Evolutionary conservation across 768 basidiomycete species (phyloP), one percentile per base, ranked within the genome.

Genomic region (Clavulina sp.): DNA sequence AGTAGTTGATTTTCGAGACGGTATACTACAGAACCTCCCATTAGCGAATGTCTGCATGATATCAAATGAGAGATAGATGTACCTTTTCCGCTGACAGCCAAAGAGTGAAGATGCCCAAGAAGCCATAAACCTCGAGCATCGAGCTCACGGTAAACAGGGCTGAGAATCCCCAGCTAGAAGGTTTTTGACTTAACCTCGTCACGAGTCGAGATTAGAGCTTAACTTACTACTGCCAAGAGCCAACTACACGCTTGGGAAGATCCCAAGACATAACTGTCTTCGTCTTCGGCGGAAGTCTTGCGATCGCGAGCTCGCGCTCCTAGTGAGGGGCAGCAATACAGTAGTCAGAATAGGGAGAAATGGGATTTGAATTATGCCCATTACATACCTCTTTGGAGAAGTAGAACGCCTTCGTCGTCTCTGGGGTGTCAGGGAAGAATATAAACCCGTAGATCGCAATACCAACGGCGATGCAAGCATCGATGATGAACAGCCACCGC

Each of bases 401-500:
- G 63, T 80, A 84, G 51, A 76, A 77, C 1, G 76, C 79, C 24
- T 64, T 71, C 2, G 78, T 81, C 0, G 75, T 78, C 16, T 70
- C 66, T 1, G 81, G 82, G 5, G 78, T 69, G 60, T 82, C 79
- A 16, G 83, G 84, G 61, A 85, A 84, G 31, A 80, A 83, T 0
- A 80, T 80, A 60, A 80, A 81, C 4, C 80, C 58, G 1, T 80
- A 79, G 54, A 84, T 78, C 0, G 81, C 80, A 18, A 81, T 62
- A n/a, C 80, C 80, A 16, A 81, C 62, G 3, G 81, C 81, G 49
- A 82, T 81, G n/a, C 80, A 64, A 2, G 78, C 80, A 58, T 81
- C 78, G 38, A 80, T 73, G 53, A 82, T 74, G 61, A 81, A 80
- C 1, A n/a, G n/a, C n/a, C n/a, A n/a, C 36, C 51, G 5, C 52